Base-by-base conservation (phyloP, 257 asterid genomes). In the Buddleja alternifolia region DNA sequence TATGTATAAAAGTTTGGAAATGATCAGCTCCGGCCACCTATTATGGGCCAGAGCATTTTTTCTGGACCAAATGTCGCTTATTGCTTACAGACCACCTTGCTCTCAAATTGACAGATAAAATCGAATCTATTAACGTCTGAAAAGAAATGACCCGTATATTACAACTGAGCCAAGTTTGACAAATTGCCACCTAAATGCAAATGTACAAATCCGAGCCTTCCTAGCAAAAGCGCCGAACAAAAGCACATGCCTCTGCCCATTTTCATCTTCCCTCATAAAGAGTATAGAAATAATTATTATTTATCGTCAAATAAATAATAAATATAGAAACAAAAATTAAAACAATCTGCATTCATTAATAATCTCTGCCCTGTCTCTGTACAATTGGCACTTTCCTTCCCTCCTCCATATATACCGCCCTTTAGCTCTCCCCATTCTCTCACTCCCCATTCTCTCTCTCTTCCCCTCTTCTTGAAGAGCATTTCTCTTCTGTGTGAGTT, bases 201-300 rank as follows among this genome's bases (percentile, higher is more conserved):
- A 63, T 67, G 73, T 12, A 69, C 75, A 66, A 45, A 67, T 59
- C 74, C 80, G 78, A 37, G 77, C 77, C 79, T 80, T 66, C 78
- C 79, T 36, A 46, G 82, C 81, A 60, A 84, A 82, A 78, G 82
- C 80, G 75, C 83, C 81, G 77, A 88, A 86, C 95, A 86, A 80
- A 66, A 67, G 97, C 97, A 90, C 94, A 86, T 90, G 97, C 74
- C 76, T 17, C 65, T 77, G 81, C 87, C 68, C 70, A 69, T 67
- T 69, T 57, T 61, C 70, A 46, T 70, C 75, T 24, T 54, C 81
- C 69, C 70, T 77, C 82, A 67, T 77, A 37, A 79, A 79, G 37
- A 74, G 63, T 68, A 16, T 32, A 6, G 29, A 15, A 48, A 21
- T 50, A 29, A n/a, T n/a, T 20, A 37, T 29, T 15, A 7, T 57